A percentile compares a stretch with the other conserved stretches of the same genome.
Conservation (phyloP, 306 rosid genomes). For the Ceratonia siliqua region DNA sequence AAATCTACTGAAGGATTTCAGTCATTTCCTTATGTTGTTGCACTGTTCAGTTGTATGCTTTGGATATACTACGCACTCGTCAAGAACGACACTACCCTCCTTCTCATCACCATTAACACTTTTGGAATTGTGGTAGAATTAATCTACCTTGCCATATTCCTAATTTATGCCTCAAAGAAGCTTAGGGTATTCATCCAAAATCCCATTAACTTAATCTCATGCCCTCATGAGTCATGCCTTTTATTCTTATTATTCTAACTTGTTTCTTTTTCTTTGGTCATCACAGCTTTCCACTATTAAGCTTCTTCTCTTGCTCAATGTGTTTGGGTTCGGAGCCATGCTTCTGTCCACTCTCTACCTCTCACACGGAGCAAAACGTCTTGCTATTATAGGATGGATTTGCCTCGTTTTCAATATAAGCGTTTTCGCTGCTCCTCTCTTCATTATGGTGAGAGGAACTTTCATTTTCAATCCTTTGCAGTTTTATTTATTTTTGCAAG, state of each 20-base stretch:
- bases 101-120: conserved; percentile 81
- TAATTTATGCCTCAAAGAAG: conserved; percentile 63
- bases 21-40: conserved; percentile 72
- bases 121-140: conserved; percentile 71
- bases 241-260: background rate
- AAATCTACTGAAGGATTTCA: conserved; percentile 81
- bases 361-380: conserved; percentile 51
- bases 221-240: background rate
- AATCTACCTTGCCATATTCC: conserved; percentile 55
- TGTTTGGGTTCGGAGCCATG: conserved; percentile 72
- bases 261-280: background rate
- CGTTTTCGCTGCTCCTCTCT: conserved; percentile 88
- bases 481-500: background rate
- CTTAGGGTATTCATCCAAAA: conserved; percentile 52
- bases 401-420: conserved; percentile 64
- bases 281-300: conserved; percentile 59
- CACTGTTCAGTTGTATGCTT: conserved; percentile 74
- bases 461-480: background rate
- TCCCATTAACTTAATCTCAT: background rate
- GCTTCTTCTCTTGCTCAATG: conserved; percentile 60
- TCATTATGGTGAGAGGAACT: conserved; percentile 56
- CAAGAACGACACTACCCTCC: conserved; percentile 51
- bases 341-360: conserved; percentile 62
- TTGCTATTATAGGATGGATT: conserved; percentile 76
- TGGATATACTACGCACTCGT: conserved; percentile 84